Conservation (phyloP, 2,329 filamentous ascomycete genomes). For the Neonectria sp. region DNA sequence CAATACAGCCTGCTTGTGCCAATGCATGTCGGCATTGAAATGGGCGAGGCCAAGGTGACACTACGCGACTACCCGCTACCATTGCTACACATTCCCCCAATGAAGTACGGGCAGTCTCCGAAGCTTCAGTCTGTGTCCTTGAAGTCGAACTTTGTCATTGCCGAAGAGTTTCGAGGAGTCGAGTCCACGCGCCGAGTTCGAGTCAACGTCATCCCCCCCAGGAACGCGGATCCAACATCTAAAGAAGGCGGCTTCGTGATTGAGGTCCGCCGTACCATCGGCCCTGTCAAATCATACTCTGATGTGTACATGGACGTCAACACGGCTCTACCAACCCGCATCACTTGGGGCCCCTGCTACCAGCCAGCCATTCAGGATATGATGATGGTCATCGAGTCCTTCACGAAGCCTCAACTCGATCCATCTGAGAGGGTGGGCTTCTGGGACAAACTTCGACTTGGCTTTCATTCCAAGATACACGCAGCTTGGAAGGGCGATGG, state of each 20-base stretch:
- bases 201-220: slow-evolving; percentile 86
- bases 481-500: slow-evolving; percentile 96
- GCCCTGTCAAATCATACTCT: slow-evolving; percentile 96
- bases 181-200: slow-evolving; percentile 86
- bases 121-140: slow-evolving; percentile 87
- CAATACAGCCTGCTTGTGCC: slow-evolving; percentile 91
- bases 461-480: slow-evolving; percentile 91
- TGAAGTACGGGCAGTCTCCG: slow-evolving; percentile 84
- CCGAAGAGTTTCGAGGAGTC: slow-evolving; percentile 88
- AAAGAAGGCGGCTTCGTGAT: slow-evolving; percentile 81
- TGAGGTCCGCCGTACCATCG: slow-evolving; percentile 90
- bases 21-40: slow-evolving; percentile 89
- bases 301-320: slow-evolving; percentile 95
- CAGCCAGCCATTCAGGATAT: slow-evolving; percentile 99
- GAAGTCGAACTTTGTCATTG: slow-evolving; percentile 93
- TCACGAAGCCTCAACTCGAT: slow-evolving; percentile 95
- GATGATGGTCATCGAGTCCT: slow-evolving; percentile 99
- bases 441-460: slow-evolving; percentile 98
- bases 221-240: slow-evolving; percentile 68
- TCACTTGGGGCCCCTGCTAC: slow-evolving; percentile 98
- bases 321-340: slow-evolving; percentile 89
- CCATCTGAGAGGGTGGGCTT: slow-evolving; percentile 95
- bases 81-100: slow-evolving; percentile 88
- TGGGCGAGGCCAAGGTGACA: slow-evolving; percentile 90
- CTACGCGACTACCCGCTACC: slow-evolving; percentile 95